These are phyloP conservation scores for Cicer arietinum DNA, from an alignment of 306 rosid genomes.

Conservation along the genomic window DNA sequence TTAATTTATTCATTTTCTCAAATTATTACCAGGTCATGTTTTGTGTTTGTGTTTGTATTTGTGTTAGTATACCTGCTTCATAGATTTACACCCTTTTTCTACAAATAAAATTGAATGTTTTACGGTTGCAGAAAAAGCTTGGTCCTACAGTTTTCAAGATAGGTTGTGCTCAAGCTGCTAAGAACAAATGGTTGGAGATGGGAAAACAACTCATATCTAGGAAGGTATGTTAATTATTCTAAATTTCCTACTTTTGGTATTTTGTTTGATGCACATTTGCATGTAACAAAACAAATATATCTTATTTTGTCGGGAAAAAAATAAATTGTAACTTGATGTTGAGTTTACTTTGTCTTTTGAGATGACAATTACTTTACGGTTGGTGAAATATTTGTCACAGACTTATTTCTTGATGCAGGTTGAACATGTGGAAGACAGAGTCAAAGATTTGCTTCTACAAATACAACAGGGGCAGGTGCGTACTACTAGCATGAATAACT, in stretches of 20 bases:
- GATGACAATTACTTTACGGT: slow-evolving; percentile 6
- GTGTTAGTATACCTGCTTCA: neutral
- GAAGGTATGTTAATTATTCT: slow-evolving; percentile 54
- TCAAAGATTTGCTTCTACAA: slow-evolving; percentile 66
- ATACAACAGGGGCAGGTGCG: slow-evolving; percentile 74
- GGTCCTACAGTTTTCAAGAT: slow-evolving; percentile 69
- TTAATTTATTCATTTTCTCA: neutral
- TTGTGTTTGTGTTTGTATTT: neutral
- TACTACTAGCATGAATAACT: slow-evolving; percentile 30
- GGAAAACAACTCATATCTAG: slow-evolving; percentile 73
- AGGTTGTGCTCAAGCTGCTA: slow-evolving; percentile 82
- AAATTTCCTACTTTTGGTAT: neutral
- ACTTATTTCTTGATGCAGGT: slow-evolving; percentile 55
- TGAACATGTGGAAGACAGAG: slow-evolving; percentile 71
- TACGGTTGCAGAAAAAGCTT: slow-evolving; percentile 68
- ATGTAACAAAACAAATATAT: neutral
- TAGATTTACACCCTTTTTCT: neutral
- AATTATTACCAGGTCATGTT: neutral
- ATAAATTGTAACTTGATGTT: neutral
- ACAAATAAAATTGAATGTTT: neutral
- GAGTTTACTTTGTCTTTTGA: neutral
- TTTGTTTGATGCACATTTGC: slow-evolving; percentile 5
- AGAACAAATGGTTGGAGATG: slow-evolving; percentile 86
- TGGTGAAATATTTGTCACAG: slow-evolving; percentile 2
- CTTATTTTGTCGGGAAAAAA: neutral